Evolutionary conservation across 1,284 basidiomycete species (phyloP).

Genomic region (Serendipita sp.): DNA sequence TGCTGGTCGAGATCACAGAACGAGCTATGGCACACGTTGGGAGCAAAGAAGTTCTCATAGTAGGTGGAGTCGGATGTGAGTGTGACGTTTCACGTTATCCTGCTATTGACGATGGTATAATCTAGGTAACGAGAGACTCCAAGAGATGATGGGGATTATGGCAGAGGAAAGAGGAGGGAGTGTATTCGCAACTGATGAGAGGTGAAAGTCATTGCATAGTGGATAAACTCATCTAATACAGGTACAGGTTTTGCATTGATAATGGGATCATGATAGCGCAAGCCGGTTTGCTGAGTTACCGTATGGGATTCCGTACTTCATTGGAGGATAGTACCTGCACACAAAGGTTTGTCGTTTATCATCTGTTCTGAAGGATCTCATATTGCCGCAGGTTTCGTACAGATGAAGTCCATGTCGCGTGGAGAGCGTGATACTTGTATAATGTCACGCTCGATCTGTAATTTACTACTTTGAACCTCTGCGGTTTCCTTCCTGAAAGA

Average conservation of each 20-base stretch:
- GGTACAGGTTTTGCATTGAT: conserved; percentile 85
- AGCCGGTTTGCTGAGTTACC: conserved; percentile 79
- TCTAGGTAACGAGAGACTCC: conserved; percentile 80
- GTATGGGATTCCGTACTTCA: conserved; percentile 81
- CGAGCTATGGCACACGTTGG: conserved; percentile 98
- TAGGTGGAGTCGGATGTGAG: conserved; percentile 97
- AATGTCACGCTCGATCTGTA: no score
- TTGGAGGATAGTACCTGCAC: conserved; percentile 75
- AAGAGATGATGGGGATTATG: conserved; percentile 99
- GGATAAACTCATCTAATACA: conserved; percentile 6
- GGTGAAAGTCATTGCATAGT: conserved; percentile 32
- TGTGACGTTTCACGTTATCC: conserved; percentile 15
- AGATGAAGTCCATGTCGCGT: conserved; percentile 79
- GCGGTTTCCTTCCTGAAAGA: no score
- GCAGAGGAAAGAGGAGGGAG: conserved; percentile 76
- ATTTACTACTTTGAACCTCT: no score
- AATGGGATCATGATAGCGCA: conserved; percentile 99
- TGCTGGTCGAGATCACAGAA: conserved; percentile 99
- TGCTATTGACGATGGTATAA: neutral
- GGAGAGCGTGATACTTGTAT: conserved; percentile 40
- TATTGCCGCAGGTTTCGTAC: conserved; percentile 61
- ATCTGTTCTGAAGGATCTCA: conserved; percentile 3
- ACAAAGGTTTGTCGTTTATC: conserved; percentile 44
- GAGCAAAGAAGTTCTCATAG: conserved; percentile 90
- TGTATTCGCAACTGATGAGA: conserved; percentile 93